Percentiles rank a stretch among this genome's conserved stretches.
Conservation (phyloP, 2,329 filamentous ascomycete genomes). For the Alternaria arbusti region DNA sequence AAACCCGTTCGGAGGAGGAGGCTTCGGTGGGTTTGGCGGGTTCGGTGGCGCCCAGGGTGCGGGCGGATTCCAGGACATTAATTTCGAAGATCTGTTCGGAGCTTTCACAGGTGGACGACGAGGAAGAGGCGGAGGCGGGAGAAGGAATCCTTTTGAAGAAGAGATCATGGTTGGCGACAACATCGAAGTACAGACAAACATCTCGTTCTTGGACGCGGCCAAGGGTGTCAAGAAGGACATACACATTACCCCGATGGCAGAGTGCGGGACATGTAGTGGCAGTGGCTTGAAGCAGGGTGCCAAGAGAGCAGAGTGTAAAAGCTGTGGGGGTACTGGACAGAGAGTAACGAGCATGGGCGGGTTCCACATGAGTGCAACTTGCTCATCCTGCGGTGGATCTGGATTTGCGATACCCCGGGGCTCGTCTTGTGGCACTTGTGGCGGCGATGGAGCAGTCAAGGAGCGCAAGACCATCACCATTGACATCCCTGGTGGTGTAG, state of each 20-base stretch:
- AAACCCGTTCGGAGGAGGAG: conserved; percentile 63
- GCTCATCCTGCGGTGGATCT: conserved; percentile 78
- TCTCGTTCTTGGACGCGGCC: conserved; percentile 95
- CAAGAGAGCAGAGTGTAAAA: conserved; percentile 73
- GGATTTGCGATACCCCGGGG: conserved; percentile 79
- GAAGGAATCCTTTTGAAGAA: conserved; percentile 76
- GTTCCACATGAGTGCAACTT: conserved; percentile 95
- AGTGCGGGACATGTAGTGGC: conserved; percentile 83
- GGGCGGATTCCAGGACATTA: conserved; percentile 80
- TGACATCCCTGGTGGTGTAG: conserved; percentile 93
- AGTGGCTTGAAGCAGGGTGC: conserved; percentile 83
- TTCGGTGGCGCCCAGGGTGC: conserved; percentile 52
- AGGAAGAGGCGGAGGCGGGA: conserved; percentile 51
- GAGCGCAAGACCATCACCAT: conserved; percentile 84
- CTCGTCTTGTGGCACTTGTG: conserved; percentile 79
- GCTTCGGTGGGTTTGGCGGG: conserved; percentile 55
- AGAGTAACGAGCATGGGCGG: conserved; percentile 89
- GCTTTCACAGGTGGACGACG: conserved; percentile 75
- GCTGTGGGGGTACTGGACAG: conserved; percentile 85
- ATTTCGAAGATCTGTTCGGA: conserved; percentile 94
- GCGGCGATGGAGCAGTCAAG: conserved; percentile 81
- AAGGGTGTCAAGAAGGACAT: conserved; percentile 92
- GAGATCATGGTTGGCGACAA: conserved; percentile 89
- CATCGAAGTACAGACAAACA: conserved; percentile 91
- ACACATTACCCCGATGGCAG: conserved; percentile 77